These are phyloP conservation scores for Allantophomopsis cytisporea DNA, from an alignment of 2,329 filamentous ascomycete genomes.

Conservation along the genomic window DNA sequence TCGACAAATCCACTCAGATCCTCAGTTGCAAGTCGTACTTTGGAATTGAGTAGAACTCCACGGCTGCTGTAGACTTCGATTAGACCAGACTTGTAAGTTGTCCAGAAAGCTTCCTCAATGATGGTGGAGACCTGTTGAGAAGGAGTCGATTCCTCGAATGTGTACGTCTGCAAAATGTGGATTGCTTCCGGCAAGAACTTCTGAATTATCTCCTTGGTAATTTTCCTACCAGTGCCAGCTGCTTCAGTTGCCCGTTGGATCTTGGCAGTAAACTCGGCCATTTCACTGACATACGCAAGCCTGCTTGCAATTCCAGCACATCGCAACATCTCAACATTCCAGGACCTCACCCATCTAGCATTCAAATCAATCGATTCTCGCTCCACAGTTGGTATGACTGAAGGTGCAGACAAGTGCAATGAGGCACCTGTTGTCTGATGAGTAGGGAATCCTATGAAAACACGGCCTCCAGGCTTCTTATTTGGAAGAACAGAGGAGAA, in stretches of 20 bases:
- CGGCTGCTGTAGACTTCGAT: slow-evolving; percentile 83
- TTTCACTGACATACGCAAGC: slow-evolving; percentile 78
- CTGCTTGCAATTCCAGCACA: slow-evolving; percentile 83
- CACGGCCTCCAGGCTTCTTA: slow-evolving; percentile 67
- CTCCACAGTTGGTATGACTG: slow-evolving; percentile 93
- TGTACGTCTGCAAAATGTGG: slow-evolving; percentile 78
- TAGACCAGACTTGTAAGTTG: slow-evolving; percentile 64
- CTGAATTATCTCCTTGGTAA: slow-evolving; percentile 49
- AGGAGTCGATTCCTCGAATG: slow-evolving; percentile 81
- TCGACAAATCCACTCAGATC: slow-evolving; percentile 63
- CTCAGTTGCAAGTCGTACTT: slow-evolving; percentile 64
- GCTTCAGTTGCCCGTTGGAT: slow-evolving; percentile 31
- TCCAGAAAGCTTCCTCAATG: slow-evolving; percentile 95
- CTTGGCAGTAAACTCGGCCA: slow-evolving; percentile 58
- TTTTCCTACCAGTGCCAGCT: slow-evolving; percentile 28
- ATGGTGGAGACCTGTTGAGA: slow-evolving; percentile 71
- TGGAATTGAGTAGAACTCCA: slow-evolving; percentile 72
- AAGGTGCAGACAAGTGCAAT: slow-evolving; percentile 89
- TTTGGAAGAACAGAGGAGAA: slow-evolving; percentile 84
- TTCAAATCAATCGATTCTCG: slow-evolving; percentile 95
- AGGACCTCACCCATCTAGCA: slow-evolving; percentile 83
- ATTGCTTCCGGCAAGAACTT: slow-evolving; percentile 65
- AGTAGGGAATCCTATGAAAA: slow-evolving; percentile 97
- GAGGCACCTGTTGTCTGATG: slow-evolving; percentile 92
- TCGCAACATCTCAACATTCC: slow-evolving; percentile 89